These are phyloP conservation scores for Breviolum minutum DNA, from an alignment of 73 alveolate species.

Conservation along the genomic window DNA sequence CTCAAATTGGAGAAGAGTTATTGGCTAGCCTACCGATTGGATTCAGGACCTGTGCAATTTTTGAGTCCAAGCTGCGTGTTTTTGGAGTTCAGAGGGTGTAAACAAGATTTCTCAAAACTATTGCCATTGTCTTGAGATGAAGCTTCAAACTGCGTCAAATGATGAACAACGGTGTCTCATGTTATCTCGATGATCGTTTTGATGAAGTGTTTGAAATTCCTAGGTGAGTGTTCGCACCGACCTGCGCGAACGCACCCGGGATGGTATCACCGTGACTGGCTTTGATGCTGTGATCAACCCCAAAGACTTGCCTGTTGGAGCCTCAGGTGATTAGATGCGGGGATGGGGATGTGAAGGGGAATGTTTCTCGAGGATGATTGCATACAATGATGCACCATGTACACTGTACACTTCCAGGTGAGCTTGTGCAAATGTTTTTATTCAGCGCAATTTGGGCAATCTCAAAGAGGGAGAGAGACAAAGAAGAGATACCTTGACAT, in stretches of 20 bases:
- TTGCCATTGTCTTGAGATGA: no score
- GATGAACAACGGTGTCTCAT: no score
- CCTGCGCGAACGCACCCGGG: conserved; percentile 21
- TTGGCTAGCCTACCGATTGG: no score
- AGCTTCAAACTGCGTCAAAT: no score
- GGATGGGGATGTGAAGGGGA: not conserved
- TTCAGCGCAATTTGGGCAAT: not conserved
- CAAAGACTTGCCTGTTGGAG: not conserved
- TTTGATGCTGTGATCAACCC: conserved; percentile 29
- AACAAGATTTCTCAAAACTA: no score
- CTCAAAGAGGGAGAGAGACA: not conserved
- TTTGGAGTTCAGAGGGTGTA: no score
- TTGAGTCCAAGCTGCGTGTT: no score
- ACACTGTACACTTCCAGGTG: not conserved
- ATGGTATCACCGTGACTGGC: conserved; percentile 38
- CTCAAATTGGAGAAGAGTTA: not conserved
- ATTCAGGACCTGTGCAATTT: no score
- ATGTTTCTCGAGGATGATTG: not conserved
- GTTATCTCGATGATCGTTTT: not conserved
- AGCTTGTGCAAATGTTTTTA: not conserved
- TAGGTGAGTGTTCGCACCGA: conserved; percentile 48
- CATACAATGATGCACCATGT: no score
- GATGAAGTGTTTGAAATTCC: not conserved
- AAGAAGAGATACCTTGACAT: no score
- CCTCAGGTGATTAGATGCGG: not conserved